phyloP scores from a whole-genome alignment of 164 flowering plant species.

The Litsea cubeba region DNA sequence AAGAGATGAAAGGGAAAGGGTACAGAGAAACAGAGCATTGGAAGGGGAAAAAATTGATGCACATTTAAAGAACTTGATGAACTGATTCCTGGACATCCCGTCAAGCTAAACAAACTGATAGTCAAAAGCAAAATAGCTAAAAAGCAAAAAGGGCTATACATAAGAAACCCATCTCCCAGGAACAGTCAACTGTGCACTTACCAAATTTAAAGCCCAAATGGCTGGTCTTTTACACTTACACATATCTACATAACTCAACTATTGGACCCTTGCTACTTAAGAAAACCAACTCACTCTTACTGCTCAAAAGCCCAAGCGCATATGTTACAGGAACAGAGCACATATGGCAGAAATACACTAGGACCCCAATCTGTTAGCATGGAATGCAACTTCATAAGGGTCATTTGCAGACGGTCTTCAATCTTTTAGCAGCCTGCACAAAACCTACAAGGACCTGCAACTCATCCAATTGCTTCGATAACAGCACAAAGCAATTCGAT shows the following conservation, averaged over 20 bases:
- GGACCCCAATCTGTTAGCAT: slow-evolving; percentile 28
- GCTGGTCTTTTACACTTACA: not conserved
- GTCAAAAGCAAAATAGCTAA: not conserved
- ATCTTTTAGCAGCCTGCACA: slow-evolving; percentile 73
- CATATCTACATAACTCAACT: not conserved
- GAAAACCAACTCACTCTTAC: not conserved
- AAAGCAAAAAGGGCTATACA: not conserved
- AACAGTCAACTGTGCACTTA: not conserved
- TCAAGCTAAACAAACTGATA: not conserved
- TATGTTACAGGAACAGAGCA: not conserved
- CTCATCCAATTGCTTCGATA: slow-evolving; percentile 84
- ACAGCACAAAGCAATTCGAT: slow-evolving; percentile 14
- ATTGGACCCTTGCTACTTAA: not conserved
- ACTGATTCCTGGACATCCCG: too few relatives aligned
- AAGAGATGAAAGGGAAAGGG: too few relatives aligned
- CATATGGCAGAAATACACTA: slow-evolving; percentile 3
- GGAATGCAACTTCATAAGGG: not conserved
- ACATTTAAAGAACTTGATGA: too few relatives aligned
- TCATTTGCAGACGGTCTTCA: slow-evolving; percentile 71
- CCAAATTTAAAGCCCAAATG: not conserved
- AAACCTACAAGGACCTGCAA: slow-evolving; percentile 78
- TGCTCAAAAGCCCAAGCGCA: not conserved
- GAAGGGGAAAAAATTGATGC: too few relatives aligned
- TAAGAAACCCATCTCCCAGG: not conserved
- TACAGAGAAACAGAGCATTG: too few relatives aligned